Percentiles rank a stretch among this genome's conserved stretches.
Conservation (phyloP, 169 alveolate genomes). For the Plasmodium ovale region DNA sequence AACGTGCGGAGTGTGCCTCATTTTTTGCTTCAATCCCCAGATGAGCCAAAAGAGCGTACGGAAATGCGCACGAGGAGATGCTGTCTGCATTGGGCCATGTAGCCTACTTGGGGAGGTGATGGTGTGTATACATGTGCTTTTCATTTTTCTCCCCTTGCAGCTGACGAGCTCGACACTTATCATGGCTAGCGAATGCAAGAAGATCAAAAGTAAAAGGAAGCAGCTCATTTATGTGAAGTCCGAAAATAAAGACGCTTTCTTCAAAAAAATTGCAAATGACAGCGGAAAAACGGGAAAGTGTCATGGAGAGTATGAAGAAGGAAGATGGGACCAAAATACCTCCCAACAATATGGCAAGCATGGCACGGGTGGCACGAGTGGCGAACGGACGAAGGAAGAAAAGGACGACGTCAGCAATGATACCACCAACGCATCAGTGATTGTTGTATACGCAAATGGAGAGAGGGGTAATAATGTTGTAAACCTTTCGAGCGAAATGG, state of each 20-base stretch:
- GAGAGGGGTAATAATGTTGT: neutral
- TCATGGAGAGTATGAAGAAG: neutral
- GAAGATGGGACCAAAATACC: neutral
- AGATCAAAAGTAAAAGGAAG: conserved; percentile 68
- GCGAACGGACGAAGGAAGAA: neutral
- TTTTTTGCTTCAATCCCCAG: conserved; percentile 63
- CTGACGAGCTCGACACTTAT: conserved; percentile 59
- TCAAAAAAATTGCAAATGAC: conserved; percentile 9
- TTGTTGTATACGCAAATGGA: conserved; percentile 13
- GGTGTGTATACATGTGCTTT: neutral
- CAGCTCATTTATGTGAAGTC: conserved; percentile 48
- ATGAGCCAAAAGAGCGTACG: conserved; percentile 59
- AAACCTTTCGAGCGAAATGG: neutral
- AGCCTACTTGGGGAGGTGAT: neutral
- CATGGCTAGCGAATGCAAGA: conserved; percentile 65
- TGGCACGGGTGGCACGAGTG: neutral
- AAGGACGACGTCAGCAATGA: neutral
- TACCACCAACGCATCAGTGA: neutral
- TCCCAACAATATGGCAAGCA: neutral
- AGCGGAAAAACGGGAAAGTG: too few species aligned
- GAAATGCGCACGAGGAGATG: neutral
- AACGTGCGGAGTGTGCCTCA: conserved; percentile 69
- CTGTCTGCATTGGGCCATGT: neutral
- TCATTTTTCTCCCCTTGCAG: neutral
- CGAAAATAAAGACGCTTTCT: conserved; percentile 24